Conservation (phyloP, 352 stramenopile species). For the Globisporangium splendens region DNA sequence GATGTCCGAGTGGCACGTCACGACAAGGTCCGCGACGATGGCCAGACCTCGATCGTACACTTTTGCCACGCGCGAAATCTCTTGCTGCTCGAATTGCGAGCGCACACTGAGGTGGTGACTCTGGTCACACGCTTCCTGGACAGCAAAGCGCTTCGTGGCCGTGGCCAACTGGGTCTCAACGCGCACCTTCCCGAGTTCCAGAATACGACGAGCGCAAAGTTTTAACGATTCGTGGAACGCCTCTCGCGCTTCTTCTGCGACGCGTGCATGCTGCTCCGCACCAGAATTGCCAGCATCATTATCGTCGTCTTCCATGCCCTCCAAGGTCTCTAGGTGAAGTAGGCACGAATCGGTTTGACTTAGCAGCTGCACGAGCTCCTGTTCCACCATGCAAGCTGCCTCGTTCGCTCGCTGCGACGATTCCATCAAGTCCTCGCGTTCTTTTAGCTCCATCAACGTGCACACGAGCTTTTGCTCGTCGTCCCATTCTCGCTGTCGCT, state of each 20-base stretch:
- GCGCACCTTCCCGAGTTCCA: slow-evolving; percentile 8
- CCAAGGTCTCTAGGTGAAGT: slow-evolving; percentile 7
- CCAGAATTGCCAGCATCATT: neutral
- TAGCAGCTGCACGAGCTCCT: slow-evolving; percentile 8
- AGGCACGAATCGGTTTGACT: slow-evolving; percentile 9
- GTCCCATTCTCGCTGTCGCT: slow-evolving; percentile 2
- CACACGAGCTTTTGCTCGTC: slow-evolving; percentile 12
- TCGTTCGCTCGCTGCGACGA: neutral
- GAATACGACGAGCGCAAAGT: slow-evolving; percentile 6
- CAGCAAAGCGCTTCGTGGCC: neutral
- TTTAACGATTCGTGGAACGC: neutral
- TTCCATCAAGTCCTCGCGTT: neutral
- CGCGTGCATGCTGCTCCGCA: neutral
- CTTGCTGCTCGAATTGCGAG: slow-evolving; percentile 15
- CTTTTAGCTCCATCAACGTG: slow-evolving; percentile 2
- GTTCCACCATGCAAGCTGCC: neutral
- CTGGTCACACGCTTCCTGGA: slow-evolving; percentile 9
- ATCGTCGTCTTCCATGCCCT: slow-evolving; percentile 5
- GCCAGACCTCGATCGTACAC: slow-evolving; percentile 8
- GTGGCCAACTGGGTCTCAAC: slow-evolving; percentile 6
- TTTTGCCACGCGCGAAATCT: slow-evolving; percentile 6
- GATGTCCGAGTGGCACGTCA: neutral
- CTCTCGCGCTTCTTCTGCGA: neutral
- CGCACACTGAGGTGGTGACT: slow-evolving; percentile 6
- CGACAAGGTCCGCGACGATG: slow-evolving; percentile 1